Base-by-base conservation (phyloP, 73 alveolate genomes). In the Paramecium sexaurelia region DNA sequence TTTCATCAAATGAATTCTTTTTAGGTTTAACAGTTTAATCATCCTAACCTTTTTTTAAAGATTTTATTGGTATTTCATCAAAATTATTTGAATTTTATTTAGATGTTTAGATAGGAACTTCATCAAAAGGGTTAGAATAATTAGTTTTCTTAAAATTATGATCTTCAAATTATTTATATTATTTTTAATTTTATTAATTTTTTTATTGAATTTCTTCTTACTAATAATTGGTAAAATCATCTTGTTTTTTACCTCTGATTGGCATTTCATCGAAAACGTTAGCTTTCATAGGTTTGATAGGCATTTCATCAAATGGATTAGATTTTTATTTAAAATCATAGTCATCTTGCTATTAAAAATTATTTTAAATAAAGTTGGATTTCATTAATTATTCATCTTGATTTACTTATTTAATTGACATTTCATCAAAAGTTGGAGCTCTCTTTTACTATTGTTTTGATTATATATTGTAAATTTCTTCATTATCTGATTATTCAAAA, bases 221-320 rank as follows among this genome's bases (percentile, higher is more conserved):
- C 7, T 51, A 17, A n/a, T 51, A 15, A 11, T 61, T 32, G 7
- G 19, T 61, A 61, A 10, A 26, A 61, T 61, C 83, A 2, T 61
- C 83, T 32, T 29, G 5, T 26, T 61, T 26, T 61, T 32, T 32
- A 61, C 11, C 11, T 61, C 10, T 24, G 43, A 61, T 5, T 2
- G 47, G 37, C 83, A 29, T 26, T 2, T 61, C 83, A 26, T 61
- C 83, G n/a, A 61, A 26, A 24, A 26, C 26, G 10, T 78, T 61
- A 6, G 7, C 13, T 32, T 61, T 61, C 43, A 32, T 32, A 0
- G 83, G 71, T 45, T 43, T 78, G n/a, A 78, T 78, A 0, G 90
- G 90, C 75, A 20, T 37, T 78, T 78, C 90, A 78, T 78, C 90
- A 71, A 71, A 71, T 33, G 55, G 86, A 71, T 33, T 71, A 71